These are phyloP conservation scores for Solanum corneliomulleri DNA, from an alignment of 257 asterid species.

Conservation along the genomic window DNA sequence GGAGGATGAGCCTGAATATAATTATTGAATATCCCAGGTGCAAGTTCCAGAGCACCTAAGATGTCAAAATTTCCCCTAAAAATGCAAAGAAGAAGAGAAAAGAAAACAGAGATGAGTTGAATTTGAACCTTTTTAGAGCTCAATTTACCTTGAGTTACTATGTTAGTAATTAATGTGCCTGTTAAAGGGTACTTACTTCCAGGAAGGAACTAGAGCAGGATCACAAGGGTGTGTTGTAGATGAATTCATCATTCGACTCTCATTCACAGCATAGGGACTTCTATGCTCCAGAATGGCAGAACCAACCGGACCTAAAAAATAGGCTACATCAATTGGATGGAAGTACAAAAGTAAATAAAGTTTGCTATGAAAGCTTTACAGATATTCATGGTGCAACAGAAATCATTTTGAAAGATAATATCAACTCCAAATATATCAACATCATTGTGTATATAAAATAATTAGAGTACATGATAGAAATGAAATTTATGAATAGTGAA, in stretches of 20 bases:
- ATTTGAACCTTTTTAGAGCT: neutral
- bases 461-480: neutral
- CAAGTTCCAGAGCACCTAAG: neutral
- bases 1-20: slow-evolving; percentile 49
- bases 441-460: neutral
- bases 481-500: neutral
- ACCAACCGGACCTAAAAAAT: slow-evolving; percentile 21
- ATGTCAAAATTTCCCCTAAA: slow-evolving; percentile 54
- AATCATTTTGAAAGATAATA: neutral
- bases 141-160: neutral
- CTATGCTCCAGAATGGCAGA: slow-evolving; percentile 2
- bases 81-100: neutral
- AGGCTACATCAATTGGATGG: neutral
- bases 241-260: neutral
- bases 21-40: slow-evolving; percentile 8
- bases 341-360: neutral
- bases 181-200: slow-evolving; percentile 42
- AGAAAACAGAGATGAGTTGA: neutral
- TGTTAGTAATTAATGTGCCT: neutral
- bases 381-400: neutral
- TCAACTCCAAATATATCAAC: neutral
- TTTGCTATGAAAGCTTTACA: neutral
- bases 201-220: slow-evolving; percentile 38
- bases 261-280: slow-evolving; percentile 12
- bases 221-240: slow-evolving; percentile 1